Conservation (phyloP, 192 early-diverging fungal genomes). For the Phycomyces blakesleeanus region DNA sequence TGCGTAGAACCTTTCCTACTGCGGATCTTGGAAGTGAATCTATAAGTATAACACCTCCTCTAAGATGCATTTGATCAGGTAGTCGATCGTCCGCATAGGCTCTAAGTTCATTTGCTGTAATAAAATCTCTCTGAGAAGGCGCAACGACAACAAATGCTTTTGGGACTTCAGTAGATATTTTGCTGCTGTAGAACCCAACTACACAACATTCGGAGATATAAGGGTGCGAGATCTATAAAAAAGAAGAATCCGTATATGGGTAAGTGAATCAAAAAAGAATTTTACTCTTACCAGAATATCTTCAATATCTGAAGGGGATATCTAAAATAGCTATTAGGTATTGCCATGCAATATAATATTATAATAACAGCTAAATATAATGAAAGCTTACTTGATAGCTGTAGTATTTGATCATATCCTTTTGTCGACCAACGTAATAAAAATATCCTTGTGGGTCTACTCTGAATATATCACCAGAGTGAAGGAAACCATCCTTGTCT, state of each 20-base stretch:
- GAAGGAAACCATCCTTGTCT: conserved; percentile 51
- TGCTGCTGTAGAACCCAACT: conserved; percentile 54
- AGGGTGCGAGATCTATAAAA: conserved; percentile 53
- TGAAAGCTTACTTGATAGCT: conserved; percentile 56
- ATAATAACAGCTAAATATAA: background rate
- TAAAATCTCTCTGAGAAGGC: conserved; percentile 17
- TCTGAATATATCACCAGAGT: conserved; percentile 56
- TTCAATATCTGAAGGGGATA: conserved; percentile 62
- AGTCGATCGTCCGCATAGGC: conserved; percentile 53
- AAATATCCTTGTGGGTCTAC: conserved; percentile 53
- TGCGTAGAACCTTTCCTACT: conserved; percentile 64
- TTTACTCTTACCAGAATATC: conserved; percentile 40
- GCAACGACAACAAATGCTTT: conserved; percentile 69
- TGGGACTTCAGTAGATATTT: conserved; percentile 68
- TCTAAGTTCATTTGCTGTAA: conserved; percentile 43
- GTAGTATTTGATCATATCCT: conserved; percentile 54
- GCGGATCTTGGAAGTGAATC: conserved; percentile 72
- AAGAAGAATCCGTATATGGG: conserved; percentile 37
- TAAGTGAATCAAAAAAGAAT: background rate
- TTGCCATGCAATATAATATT: background rate
- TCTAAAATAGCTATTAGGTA: conserved; percentile 2
- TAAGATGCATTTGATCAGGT: conserved; percentile 68
- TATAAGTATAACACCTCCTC: conserved; percentile 73
- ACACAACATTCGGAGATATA: conserved; percentile 65
- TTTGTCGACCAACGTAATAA: conserved; percentile 68